Conservation (phyloP, 257 asterid genomes). For the Lycium barbarum region DNA sequence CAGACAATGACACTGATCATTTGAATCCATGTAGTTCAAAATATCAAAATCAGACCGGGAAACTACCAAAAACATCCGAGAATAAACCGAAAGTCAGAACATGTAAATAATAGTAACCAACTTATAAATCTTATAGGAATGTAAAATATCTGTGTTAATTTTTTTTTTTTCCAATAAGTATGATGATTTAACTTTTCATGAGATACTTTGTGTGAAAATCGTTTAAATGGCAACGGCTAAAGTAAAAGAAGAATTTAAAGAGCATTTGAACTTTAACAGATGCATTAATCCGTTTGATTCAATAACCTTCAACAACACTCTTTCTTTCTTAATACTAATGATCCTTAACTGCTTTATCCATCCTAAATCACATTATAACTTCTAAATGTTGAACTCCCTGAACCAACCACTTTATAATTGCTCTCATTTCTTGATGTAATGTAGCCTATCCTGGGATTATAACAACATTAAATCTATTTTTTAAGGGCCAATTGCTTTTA, state of each 20-base stretch:
- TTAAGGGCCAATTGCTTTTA: background rate
- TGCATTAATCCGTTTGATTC: background rate
- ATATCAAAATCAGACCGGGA: background rate
- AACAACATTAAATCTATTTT: background rate
- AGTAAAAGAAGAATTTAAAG: slow-evolving; percentile 18
- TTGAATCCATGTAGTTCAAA: background rate
- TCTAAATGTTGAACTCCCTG: background rate
- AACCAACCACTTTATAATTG: background rate
- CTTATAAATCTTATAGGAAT: background rate
- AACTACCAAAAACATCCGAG: background rate
- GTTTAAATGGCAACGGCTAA: background rate
- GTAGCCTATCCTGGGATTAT: background rate
- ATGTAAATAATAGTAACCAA: background rate
- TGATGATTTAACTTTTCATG: slow-evolving; percentile 4
- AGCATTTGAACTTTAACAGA: background rate
- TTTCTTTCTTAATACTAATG: background rate
- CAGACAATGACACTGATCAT: background rate
- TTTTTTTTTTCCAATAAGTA: background rate
- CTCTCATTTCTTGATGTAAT: background rate
- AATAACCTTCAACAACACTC: background rate
- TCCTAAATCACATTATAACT: background rate
- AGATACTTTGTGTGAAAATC: background rate
- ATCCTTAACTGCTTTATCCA: background rate
- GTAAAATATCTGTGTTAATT: background rate
- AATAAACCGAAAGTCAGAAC: background rate